Evolutionary conservation across 2,329 filamentous ascomycete genomes (phyloP).

Genomic region (Microsporum audouinii): DNA sequence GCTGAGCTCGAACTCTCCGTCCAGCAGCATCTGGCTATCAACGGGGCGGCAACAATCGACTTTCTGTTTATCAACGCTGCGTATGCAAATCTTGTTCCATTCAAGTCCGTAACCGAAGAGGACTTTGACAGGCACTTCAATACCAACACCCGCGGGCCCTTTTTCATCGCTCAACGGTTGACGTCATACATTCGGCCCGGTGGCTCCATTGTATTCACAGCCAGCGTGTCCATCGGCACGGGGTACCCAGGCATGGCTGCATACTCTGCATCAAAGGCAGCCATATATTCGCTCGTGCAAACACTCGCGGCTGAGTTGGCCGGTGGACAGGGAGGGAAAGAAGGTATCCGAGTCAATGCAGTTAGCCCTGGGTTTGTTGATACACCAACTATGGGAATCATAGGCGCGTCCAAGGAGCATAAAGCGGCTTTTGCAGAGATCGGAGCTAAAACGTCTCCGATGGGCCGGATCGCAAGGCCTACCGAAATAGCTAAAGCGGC

Average conservation of each 20-base stretch:
- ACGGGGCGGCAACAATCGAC: constrained; percentile 3
- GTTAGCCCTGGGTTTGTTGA: constrained; percentile 12
- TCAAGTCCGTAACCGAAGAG: constrained; percentile 5
- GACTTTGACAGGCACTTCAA: constrained; percentile 10
- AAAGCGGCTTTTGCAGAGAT: constrained; percentile 1
- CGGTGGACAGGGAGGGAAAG: background rate
- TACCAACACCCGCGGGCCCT: constrained; percentile 11
- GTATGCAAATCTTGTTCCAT: constrained; percentile 5
- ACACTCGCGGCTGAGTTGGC: constrained; percentile 11
- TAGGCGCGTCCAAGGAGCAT: constrained; percentile 6
- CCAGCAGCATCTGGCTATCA: constrained; percentile 5
- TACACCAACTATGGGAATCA: constrained; percentile 11
- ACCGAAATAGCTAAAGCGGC: constrained; percentile 13
- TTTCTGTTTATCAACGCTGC: constrained; percentile 12
- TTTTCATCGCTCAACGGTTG: constrained; percentile 10
- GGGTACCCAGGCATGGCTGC: constrained; percentile 11
- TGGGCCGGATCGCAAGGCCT: constrained; percentile 9
- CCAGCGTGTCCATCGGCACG: constrained; percentile 9
- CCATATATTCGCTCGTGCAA: constrained; percentile 10
- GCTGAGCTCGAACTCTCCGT: background rate
- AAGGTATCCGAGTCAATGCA: constrained; percentile 11
- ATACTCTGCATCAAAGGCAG: constrained; percentile 13
- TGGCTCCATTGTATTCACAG: constrained; percentile 11
- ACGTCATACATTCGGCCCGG: constrained; percentile 8
- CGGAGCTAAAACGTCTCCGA: constrained; percentile 5